Percentiles rank a stretch among this genome's conserved stretches.
These are phyloP conservation scores for Acer campestre DNA, from an alignment of 345 rosid species.

Conservation along the genomic window DNA sequence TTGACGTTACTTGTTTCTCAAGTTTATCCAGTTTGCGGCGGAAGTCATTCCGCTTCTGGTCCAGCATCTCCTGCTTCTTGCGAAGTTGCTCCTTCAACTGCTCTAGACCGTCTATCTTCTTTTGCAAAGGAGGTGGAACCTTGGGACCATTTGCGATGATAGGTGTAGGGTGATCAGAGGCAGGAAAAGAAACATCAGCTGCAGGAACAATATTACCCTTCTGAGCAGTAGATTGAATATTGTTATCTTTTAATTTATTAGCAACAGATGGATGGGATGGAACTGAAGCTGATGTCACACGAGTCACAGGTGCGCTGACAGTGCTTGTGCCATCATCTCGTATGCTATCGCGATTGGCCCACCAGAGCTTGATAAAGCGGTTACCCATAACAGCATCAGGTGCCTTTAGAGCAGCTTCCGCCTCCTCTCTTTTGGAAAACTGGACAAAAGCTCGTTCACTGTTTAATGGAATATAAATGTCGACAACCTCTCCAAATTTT, in stretches of 20 bases:
- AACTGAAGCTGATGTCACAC: slow-evolving; percentile 39
- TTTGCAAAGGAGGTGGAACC: slow-evolving; percentile 58
- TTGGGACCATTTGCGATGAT: slow-evolving; percentile 50
- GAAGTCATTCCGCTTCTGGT: slow-evolving; percentile 80
- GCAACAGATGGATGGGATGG: slow-evolving; percentile 38
- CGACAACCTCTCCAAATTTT: slow-evolving; percentile 90
- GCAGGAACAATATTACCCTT: slow-evolving; percentile 39
- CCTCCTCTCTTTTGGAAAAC: slow-evolving; percentile 91
- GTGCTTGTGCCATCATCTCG: slow-evolving; percentile 56
- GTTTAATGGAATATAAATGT: slow-evolving; percentile 76
- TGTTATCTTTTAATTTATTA: slow-evolving; percentile 56
- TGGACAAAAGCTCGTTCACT: slow-evolving; percentile 94
- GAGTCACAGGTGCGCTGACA: slow-evolving; percentile 43
- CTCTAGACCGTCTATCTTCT: slow-evolving; percentile 75
- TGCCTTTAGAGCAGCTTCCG: slow-evolving; percentile 91
- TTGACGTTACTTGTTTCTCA: slow-evolving; percentile 60
- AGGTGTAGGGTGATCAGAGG: slow-evolving; percentile 54
- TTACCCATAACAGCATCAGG: slow-evolving; percentile 99
- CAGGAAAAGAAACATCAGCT: slow-evolving; percentile 42
- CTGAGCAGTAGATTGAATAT: slow-evolving; percentile 38
- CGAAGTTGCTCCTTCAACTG: slow-evolving; percentile 84
- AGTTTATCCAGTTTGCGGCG: slow-evolving; percentile 69
- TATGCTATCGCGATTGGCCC: slow-evolving; percentile 96
- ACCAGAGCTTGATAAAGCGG: slow-evolving; percentile 94
- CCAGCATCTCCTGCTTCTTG: slow-evolving; percentile 90